phyloP scores from a whole-genome alignment of 495 filamentous ascomycete genomes.

The Xylaria bambusicola region DNA sequence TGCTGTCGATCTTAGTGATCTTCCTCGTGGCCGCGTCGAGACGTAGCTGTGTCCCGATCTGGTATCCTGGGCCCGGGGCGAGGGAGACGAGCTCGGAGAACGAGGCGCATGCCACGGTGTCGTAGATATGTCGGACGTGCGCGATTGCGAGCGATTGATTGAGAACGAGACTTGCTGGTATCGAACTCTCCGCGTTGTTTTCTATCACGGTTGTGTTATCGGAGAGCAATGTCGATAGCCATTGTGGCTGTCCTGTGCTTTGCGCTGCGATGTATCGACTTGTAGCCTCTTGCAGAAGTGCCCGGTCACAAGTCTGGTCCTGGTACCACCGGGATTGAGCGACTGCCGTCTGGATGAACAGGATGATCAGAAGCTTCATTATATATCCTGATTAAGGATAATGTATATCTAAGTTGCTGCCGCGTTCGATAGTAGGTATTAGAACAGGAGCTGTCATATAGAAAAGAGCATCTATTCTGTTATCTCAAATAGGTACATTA shows the following conservation, averaged over 20 bases:
- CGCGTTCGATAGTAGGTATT: no score
- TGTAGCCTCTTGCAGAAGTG: constrained; percentile 17
- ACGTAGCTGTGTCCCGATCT: constrained; percentile 27
- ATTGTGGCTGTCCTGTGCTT: constrained; percentile 20
- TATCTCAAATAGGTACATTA: no score
- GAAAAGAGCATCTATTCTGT: no score
- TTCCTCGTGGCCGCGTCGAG: constrained; percentile 13
- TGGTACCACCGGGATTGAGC: neutral
- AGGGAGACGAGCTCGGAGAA: constrained; percentile 28
- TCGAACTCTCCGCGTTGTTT: constrained; percentile 17
- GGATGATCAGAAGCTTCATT: neutral
- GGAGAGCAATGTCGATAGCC: constrained; percentile 17
- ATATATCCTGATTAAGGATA: no score
- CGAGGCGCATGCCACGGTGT: constrained; percentile 23
- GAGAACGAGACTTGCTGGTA: constrained; percentile 6
- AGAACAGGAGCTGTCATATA: no score
- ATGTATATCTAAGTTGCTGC: no score
- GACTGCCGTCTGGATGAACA: neutral
- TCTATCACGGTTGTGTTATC: constrained; percentile 24
- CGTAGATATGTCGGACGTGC: constrained; percentile 26
- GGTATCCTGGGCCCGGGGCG: constrained; percentile 16
- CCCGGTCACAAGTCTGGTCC: constrained; percentile 9
- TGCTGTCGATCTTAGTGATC: constrained; percentile 25
- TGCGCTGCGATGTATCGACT: constrained; percentile 23
- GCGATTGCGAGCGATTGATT: constrained; percentile 23